Base-by-base conservation (phyloP, 768 basidiomycete genomes). In the Arthromyces matolae region DNA sequence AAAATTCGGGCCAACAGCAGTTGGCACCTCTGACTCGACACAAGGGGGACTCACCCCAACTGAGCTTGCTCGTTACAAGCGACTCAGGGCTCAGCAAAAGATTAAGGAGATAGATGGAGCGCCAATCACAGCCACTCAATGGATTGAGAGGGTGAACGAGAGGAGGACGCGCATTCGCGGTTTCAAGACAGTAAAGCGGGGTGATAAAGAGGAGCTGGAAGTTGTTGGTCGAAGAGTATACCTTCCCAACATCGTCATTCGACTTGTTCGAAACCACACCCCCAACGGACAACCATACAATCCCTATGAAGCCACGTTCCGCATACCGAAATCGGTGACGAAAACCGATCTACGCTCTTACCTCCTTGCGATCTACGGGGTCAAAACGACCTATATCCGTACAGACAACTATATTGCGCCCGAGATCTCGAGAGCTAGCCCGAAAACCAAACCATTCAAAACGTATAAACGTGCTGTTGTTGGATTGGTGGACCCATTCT, bases 301-400 rank as follows among this genome's bases (percentile, higher is more conserved):
- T 52, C 93, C 93, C 1, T 93, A 86, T 71, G 86, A 93, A 65
- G 93, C 93, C 8, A 97, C 93, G 3, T 95, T 97, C 72, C 89
- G 91, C 46, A 76, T 95, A 32, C 87, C 92, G n/a, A 80, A 81
- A 52, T 86, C 82, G 34, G 75, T 94, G 67, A 96, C 93, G 34
- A 97, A 97, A 69, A 89, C 86, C 47, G 93, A 97, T 69, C 71
- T 97, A 29, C 84, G 92, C 32, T 86, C 87, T 0, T 93, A 95
- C 63, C 79, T 97, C 38, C 69, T 70, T 42, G 78, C 91, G 27
- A 79, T 86, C n/a, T 97, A 97, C 57, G 89, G 89, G 51, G 83
- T 97, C 37, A 72, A 84, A 60, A 86, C 88, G 50, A 95, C 93
- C 6, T 96, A 94, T 65, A 91, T 97, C 52, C 90, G 93, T 42